Base-by-base conservation (phyloP, 768 basidiomycete genomes). In the Macrolepiota albuminosa region DNA sequence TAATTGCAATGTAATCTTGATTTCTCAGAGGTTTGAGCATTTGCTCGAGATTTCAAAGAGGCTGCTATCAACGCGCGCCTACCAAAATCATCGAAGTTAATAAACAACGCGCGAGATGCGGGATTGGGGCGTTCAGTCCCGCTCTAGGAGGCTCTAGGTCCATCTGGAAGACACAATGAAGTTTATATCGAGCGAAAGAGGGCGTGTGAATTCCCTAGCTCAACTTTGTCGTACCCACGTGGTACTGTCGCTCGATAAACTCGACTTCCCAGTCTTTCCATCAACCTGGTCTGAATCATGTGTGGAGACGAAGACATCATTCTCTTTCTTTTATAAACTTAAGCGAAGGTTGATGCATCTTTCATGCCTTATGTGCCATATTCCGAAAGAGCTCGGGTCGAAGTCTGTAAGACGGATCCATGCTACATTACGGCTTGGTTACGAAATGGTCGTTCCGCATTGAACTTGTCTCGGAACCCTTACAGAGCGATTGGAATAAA, bases 141-240 rank as follows among this genome's bases (percentile, higher is more conserved):
- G 24, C 58, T 54, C 36, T n/a, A n/a, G n/a, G n/a, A n/a, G n/a
- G n/a, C n/a, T n/a, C n/a, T 48, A 54, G 45, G 37, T 59, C 45
- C 37, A 59, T 59, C 45, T 54, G 24, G 45, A 36, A 34, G 34
- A 24, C 11, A 42, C 31, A 18, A 34, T 11, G 26, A 45, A 36
- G 42, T n/a, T 29, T 37, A 18, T 33, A 5, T 26, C 33, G 31
- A 48, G 31, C 11, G 46, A 29, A 29, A 47, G 6, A 18, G 29
- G 45, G 18, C 33, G 49, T 45, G 57, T 31, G 57, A 58, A 58
- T 31, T 39, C 37, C 56, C 37, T 42, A 26, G 7, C 29, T 16
- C 8, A 24, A 37, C 2, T 11, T 18, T 26, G 18, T 21, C 1
- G 18, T 18, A 3, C 11, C 37, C 52, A 40, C 52, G 24, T 54